Evolutionary conservation across 805 yeast species (phyloP), one percentile per base, ranked within the genome.

Genomic region (Alloascoidea hylecoeti): DNA sequence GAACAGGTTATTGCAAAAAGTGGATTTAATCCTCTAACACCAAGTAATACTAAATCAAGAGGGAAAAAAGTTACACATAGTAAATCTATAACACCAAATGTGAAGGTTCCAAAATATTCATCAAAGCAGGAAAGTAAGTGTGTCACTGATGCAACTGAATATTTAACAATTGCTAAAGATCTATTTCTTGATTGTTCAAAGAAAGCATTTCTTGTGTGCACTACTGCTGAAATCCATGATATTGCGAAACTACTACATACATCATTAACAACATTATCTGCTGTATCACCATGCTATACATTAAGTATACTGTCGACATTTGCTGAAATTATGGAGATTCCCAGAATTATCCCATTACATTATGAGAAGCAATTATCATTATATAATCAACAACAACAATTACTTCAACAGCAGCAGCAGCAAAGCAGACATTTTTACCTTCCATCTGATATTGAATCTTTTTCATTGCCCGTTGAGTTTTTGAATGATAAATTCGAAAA

Each of bases 141-240:
- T 17, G n/a, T 19, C 9, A 14, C 9, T n/a, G 30, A 35, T 17
- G 34, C 17, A 15, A 38, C 18, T 4, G 34, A 18, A 23, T 37
- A 3, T 30, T 35, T 37, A 14, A 12, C 14, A 3, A 33, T 15
- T 2, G 42, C 46, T 2, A 35, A 34, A 34, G 40, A 38, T 17
- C 3, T 18, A 6, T 16, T 45, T 4, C 9, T 38, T 2, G 15
- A 33, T 5, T 16, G 17, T 18, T 15, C 34, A 12, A 23, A 35
- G 17, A 18, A 18, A 1, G 33, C 35, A 13, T 14, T 18, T 12
- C 5, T n/a, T 5, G 16, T 28, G 27, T 43, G 42, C 27, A 38
- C 48, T 16, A 42, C 37, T 14, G 33, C 36, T 27, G 49, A 46
- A 19, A 17, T 41, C 15, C 33, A 39, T 4, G 46, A 43, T 28